Conservation (phyloP, 2,329 filamentous ascomycete species). For the Phialocephala sp. region DNA sequence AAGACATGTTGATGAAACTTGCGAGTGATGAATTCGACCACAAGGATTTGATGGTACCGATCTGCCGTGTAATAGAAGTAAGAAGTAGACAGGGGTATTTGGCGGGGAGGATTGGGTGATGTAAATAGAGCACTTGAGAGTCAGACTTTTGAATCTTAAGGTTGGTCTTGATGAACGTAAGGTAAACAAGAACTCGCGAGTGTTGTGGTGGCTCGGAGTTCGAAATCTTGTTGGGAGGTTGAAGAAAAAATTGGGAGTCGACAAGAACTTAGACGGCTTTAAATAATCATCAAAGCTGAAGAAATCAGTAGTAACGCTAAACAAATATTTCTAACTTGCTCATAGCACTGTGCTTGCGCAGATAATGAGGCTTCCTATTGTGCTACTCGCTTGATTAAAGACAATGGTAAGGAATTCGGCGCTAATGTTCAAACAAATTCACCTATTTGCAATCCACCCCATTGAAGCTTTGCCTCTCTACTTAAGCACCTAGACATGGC, state of each 20-base stretch:
- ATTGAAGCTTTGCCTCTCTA: neutral
- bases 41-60: no score
- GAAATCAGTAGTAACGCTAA: neutral
- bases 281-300: neutral
- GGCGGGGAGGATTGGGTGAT: no score
- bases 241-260: neutral
- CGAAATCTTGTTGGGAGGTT: neutral
- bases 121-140: neutral
- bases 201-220: neutral
- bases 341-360: neutral
- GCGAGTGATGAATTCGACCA: neutral
- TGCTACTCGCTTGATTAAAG: constrained; percentile 1
- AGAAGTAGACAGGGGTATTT: neutral
- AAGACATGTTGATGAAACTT: constrained; percentile 1
- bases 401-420: constrained; percentile 5
- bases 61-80: no score
- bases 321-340: neutral
- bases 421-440: neutral
- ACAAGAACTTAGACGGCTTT: neutral
- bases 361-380: neutral
- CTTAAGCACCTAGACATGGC: neutral
- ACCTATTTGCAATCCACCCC: neutral
- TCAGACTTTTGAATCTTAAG: neutral
- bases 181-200: neutral
- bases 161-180: neutral